These are phyloP conservation scores for Golovinomyces cichoracearum DNA, from an alignment of 2,329 filamentous ascomycete genomes.

Conservation along the genomic window DNA sequence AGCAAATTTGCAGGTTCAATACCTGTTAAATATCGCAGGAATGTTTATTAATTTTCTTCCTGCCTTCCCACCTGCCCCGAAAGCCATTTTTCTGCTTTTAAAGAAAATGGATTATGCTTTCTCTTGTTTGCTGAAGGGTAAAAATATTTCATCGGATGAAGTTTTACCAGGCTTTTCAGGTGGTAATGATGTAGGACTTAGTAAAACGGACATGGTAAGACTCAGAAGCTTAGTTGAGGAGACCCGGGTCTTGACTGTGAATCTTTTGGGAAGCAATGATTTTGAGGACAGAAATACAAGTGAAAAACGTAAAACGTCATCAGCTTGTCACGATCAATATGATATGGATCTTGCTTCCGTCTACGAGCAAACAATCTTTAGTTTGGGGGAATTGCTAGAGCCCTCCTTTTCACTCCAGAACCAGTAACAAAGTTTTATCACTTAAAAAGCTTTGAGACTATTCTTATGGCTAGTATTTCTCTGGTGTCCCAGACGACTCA, in stretches of 20 bases:
- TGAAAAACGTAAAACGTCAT: neutral
- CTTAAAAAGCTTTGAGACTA: too few relatives aligned
- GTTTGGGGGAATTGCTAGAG: constrained; percentile 42
- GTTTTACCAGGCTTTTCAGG: constrained; percentile 43
- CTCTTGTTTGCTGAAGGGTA: constrained; percentile 42
- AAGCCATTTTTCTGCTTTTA: constrained; percentile 42
- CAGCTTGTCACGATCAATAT: constrained; percentile 18
- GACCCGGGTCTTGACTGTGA: constrained; percentile 43
- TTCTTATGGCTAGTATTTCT: too few relatives aligned
- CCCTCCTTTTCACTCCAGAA: constrained; percentile 1
- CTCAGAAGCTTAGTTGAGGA: constrained; percentile 59
- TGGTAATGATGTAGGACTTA: constrained; percentile 34
- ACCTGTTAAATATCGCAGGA: constrained; percentile 52
- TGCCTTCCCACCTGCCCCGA: constrained; percentile 42
- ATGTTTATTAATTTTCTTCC: constrained; percentile 46
- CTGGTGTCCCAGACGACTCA: too few relatives aligned
- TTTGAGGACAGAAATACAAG: constrained; percentile 16
- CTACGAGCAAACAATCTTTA: constrained; percentile 55
- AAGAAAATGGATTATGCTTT: constrained; percentile 67
- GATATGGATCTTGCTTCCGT: constrained; percentile 49
- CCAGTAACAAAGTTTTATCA: neutral
- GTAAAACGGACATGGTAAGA: constrained; percentile 61
- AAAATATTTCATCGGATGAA: constrained; percentile 38
- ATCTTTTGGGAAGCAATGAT: constrained; percentile 31
- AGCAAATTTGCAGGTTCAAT: constrained; percentile 62